A percentile compares a stretch with the other conserved stretches of the same genome.
Evolutionary conservation across 2,329 filamentous ascomycete species (phyloP).

Genomic region (Nemania sp.): DNA sequence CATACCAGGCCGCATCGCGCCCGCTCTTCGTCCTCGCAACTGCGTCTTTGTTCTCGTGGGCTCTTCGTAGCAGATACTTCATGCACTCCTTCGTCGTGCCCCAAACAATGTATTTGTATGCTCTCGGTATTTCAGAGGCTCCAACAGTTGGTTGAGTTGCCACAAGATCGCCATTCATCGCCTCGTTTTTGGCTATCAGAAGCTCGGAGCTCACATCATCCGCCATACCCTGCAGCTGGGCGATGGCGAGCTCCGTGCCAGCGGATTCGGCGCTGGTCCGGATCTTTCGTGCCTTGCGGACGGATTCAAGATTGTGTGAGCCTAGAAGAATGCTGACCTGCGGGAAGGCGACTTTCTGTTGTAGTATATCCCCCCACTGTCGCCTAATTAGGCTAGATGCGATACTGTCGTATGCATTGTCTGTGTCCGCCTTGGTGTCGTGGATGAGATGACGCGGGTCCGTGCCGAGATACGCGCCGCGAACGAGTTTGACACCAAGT

Average conservation of each 20-base stretch:
- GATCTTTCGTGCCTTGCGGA: constrained; percentile 59
- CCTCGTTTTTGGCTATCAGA: constrained; percentile 34
- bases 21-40: constrained; percentile 65
- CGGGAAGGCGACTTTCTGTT: constrained; percentile 53
- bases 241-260: constrained; percentile 59
- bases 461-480: constrained; percentile 72
- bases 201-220: constrained; percentile 81
- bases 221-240: constrained; percentile 93
- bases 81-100: constrained; percentile 78
- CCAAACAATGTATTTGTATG: constrained; percentile 72
- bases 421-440: constrained; percentile 72
- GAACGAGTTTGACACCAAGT: constrained; percentile 74
- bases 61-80: constrained; percentile 76
- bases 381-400: constrained; percentile 67
- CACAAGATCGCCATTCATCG: background rate
- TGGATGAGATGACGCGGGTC: constrained; percentile 73
- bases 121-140: constrained; percentile 38
- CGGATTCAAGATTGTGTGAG: constrained; percentile 78
- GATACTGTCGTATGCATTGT: constrained; percentile 72
- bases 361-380: constrained; percentile 61
- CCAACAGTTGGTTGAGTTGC: background rate
- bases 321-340: constrained; percentile 70
- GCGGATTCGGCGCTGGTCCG: constrained; percentile 49
- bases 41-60: constrained; percentile 75
- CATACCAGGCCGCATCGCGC: constrained; percentile 63